Base-by-base conservation (phyloP, 208 protist genomes). In the Acanthamoeba castellanii region DNA sequence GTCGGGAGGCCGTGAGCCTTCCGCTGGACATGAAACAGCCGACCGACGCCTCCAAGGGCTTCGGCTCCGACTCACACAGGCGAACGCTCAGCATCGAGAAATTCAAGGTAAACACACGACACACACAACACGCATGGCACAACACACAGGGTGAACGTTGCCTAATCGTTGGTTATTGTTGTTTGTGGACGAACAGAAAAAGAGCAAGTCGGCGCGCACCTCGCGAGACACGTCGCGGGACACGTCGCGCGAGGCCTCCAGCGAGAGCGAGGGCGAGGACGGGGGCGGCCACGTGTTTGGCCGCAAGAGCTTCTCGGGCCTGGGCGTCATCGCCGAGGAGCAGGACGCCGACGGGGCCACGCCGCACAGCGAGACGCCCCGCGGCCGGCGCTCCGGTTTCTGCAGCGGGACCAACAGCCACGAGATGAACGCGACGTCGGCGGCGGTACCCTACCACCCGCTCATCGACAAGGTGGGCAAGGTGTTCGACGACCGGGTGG, bases 391-490 rank as follows among this genome's bases (percentile, higher is more conserved):
- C 37, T 5, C 34, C 72, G 37, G 72, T 3, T 18, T 18, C 34
- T 37, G 66, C 30, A 27, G 66, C 30, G 30, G 16, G 72, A 34
- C 3, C 66, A 18, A 82, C 72, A 82, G 72, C 72, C 8, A 3
- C 11, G 72, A 42, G 72, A 34, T 66, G 59, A n/a, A 14, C 22
- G 22, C 13, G 37, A 50, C 30, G 72, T 7, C 32, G 5, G 61
- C 61, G 18, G 61, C 1, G 72, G 81, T 88, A 25, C 81, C 81
- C 45, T 88, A 88, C 81, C 81, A 88, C 52, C 81, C 81, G 50
- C 81, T 88, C 13, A 88, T 88, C 52, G 81, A 88, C 52, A 88
- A 88, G 81, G 81, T 88, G 50, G 81, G 81, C 50, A 59, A 64
- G 81, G 81, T 88, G 81, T 64, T 55, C 50, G 81, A 88, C 30